Percentiles rank a stretch among this genome's conserved stretches.
phyloP scores from a whole-genome alignment of 345 rosid genomes.

The Physaria fendleri region DNA sequence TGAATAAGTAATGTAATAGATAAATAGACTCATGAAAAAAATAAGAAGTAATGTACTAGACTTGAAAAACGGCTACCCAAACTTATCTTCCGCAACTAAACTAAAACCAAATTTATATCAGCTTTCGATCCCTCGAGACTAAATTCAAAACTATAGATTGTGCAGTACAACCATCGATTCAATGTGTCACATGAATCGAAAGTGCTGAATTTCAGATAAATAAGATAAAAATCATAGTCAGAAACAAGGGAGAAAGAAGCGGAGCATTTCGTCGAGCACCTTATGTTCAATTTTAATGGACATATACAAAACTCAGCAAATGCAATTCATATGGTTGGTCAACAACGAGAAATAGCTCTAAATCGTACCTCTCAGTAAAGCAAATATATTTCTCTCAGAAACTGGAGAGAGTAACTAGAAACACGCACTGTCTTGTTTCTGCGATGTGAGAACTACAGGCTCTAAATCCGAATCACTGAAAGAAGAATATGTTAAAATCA shows the following conservation, averaged over 20 bases:
- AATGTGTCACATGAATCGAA: not conserved
- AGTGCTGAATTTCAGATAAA: not conserved
- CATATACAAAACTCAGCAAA: not conserved
- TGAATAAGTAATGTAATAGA: not conserved
- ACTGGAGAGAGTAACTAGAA: no score
- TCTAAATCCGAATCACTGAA: constrained; percentile 45
- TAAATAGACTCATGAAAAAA: no score
- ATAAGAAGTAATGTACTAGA: no score
- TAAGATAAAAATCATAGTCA: not conserved
- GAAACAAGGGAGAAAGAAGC: not conserved
- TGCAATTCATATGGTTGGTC: not conserved
- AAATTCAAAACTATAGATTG: not conserved
- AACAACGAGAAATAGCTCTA: no score
- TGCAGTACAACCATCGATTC: not conserved
- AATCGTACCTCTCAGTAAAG: no score
- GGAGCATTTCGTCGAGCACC: constrained; percentile 19
- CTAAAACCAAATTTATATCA: not conserved
- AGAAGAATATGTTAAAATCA: not conserved
- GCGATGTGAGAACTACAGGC: no score
- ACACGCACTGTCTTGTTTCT: no score
- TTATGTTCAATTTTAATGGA: not conserved
- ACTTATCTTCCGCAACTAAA: not conserved
- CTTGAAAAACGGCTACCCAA: not conserved
- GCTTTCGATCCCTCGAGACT: not conserved
- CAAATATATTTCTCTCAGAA: no score